Evolutionary conservation across 2,329 filamentous ascomycete genomes (phyloP).

Genomic region (Bipolaris victoriae): DNA sequence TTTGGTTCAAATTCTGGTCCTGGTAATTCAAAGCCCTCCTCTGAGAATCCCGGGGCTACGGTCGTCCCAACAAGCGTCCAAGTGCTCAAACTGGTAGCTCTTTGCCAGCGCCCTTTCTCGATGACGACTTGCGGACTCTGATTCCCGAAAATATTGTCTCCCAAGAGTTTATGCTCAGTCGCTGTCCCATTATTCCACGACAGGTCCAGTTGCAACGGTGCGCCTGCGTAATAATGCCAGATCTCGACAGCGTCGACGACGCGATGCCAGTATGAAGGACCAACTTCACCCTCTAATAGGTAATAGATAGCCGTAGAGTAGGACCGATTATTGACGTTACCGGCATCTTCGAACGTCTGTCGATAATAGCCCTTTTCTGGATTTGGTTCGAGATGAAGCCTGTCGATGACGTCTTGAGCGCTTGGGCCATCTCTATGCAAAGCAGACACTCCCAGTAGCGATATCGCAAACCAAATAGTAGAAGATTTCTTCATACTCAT

Average conservation of each 20-base stretch:
- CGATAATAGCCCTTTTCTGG: conserved; percentile 59
- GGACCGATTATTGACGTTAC: conserved; percentile 46
- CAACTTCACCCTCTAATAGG: conserved; percentile 53
- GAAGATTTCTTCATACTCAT: neutral
- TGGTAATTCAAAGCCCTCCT: conserved; percentile 29
- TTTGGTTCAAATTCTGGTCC: conserved; percentile 24
- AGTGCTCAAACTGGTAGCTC: conserved; percentile 53
- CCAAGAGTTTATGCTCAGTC: conserved; percentile 44
- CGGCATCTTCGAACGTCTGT: conserved; percentile 55
- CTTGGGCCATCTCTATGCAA: neutral
- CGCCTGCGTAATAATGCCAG: conserved; percentile 63
- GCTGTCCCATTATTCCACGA: conserved; percentile 53
- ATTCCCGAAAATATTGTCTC: conserved; percentile 52
- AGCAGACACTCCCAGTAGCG: neutral
- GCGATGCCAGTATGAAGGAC: conserved; percentile 59
- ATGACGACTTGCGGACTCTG: conserved; percentile 56
- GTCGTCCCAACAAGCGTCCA: conserved; percentile 58
- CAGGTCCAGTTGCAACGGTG: conserved; percentile 56
- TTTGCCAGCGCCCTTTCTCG: conserved; percentile 54
- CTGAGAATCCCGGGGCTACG: conserved; percentile 28
- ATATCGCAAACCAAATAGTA: neutral
- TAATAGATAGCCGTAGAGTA: conserved; percentile 61
- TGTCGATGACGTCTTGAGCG: conserved; percentile 54
- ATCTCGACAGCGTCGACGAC: conserved; percentile 57
- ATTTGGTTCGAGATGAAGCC: conserved; percentile 54